A percentile compares a stretch with the other conserved stretches of the same genome.
These are phyloP conservation scores for Hypoxylon sp. DNA, from an alignment of 2,329 filamentous ascomycete species.

Conservation along the genomic window DNA sequence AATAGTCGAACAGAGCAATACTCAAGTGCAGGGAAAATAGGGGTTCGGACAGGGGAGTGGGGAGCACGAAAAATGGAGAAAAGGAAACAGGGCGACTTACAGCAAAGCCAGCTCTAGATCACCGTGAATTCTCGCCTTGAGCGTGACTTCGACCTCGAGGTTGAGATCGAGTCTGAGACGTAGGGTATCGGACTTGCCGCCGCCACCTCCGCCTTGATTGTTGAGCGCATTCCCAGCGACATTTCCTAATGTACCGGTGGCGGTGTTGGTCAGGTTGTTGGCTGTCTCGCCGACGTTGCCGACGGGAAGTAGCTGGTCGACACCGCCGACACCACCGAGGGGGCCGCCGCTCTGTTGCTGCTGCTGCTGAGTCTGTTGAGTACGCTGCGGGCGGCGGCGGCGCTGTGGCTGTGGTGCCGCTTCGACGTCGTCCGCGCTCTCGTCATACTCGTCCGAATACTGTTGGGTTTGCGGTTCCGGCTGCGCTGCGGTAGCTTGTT, in stretches of 20 bases:
- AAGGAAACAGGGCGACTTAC: conserved; percentile 56
- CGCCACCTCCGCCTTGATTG: conserved; percentile 39
- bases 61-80: neutral
- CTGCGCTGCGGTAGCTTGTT: conserved; percentile 44
- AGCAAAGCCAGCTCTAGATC: conserved; percentile 81
- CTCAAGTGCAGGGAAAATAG: neutral
- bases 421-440: conserved; percentile 47
- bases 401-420: conserved; percentile 45
- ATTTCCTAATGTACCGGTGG: conserved; percentile 46
- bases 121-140: conserved; percentile 88
- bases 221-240: conserved; percentile 46
- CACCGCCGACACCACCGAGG: conserved; percentile 46
- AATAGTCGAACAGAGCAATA: conserved; percentile 8
- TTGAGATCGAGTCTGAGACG: conserved; percentile 83
- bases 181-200: conserved; percentile 70
- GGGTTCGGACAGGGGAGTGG: neutral
- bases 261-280: conserved; percentile 48
- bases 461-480: conserved; percentile 42
- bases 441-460: conserved; percentile 43
- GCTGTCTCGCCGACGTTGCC: conserved; percentile 50
- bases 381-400: conserved; percentile 42
- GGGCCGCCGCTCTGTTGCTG: conserved; percentile 43
- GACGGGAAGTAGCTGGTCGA: conserved; percentile 48
- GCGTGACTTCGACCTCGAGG: conserved; percentile 84
- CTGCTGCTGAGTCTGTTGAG: conserved; percentile 32